Evolutionary conservation across 1,284 basidiomycete species (phyloP), one percentile per base, ranked within the genome.

Genomic region (Athelia psychrophila): DNA sequence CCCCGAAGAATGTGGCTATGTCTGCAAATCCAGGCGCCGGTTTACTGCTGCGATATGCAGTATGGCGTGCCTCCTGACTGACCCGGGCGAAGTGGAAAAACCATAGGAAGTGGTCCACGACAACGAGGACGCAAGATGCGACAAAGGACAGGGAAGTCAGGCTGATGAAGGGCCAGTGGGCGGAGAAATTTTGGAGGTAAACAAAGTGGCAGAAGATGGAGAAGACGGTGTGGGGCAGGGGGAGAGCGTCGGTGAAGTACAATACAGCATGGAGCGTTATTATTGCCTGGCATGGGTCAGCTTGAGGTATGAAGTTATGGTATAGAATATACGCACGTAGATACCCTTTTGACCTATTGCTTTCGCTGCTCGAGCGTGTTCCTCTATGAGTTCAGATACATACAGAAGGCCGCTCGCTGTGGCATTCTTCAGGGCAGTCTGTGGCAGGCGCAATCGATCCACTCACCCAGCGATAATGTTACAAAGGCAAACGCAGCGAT

Each of bases 321-420:
- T 54, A 46, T 24, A 25, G 48, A 32, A 51, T n/a, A 49, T 16
- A 80, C 91, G 61, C 65, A 95, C 95, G 70, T 94, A 95, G 60
- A 92, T 91, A 15, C 84, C 81, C 55, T 90, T 77, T 66, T 91
- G 85, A 1, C 95, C 95, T 19, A 93, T 65, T 2, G 72, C 60
- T 70, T 96, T 96, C 8, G 95, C 90, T 49, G 79, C 63, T 44
- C 82, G 81, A 13, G 93, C 87, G 68, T 96, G 88, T 66, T 98
- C 95, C 67, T 98, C 95, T 58, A 97, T 96, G 46, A 97, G 71
- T 68, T 98, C 95, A 2, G 95, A 95, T 25, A 97, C 75, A 79
- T 94, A 95, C 53, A 98, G 73, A 47, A 98, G 75, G 9, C 94
- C 95, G 67, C 91, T 95, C 48, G 95, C 95, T 95, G 64, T 36